Evolutionary conservation across 768 basidiomycete genomes (phyloP).

Genomic region (Pisolithus sp.): DNA sequence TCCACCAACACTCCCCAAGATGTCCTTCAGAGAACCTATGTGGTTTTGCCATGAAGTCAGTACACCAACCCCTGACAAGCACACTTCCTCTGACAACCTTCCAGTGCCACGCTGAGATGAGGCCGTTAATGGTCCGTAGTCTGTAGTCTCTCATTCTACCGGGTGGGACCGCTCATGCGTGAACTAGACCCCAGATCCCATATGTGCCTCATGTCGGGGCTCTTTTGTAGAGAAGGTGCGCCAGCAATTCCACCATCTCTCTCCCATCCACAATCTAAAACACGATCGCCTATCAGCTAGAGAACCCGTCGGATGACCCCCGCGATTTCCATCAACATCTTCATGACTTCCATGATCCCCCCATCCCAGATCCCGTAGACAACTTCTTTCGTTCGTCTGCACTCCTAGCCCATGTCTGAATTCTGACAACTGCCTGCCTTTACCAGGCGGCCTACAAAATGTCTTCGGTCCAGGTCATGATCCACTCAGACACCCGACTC

Average conservation of each 20-base stretch:
- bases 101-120: conserved; percentile 86
- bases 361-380: conserved; percentile 37
- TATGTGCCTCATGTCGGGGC: conserved; percentile 76
- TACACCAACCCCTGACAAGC: neutral
- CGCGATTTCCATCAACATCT: conserved; percentile 49
- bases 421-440: neutral
- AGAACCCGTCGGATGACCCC: conserved; percentile 70
- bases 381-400: conserved; percentile 40
- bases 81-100: neutral
- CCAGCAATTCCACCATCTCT: neutral
- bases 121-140: conserved; percentile 68
- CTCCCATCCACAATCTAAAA: conserved; percentile 1
- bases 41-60: conserved; percentile 76
- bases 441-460: conserved; percentile 7
- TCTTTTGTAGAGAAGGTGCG: conserved; percentile 77
- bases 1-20: conserved; percentile 21
- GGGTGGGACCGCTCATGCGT: conserved; percentile 4
- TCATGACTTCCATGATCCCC: conserved; percentile 20
- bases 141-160: conserved; percentile 4
- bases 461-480: neutral
- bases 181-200: conserved; percentile 67
- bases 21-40: conserved; percentile 67
- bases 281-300: conserved; percentile 45
- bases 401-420: neutral
- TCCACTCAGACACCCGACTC: conserved; percentile 6